Evolutionary conservation across 2,329 filamentous ascomycete species (phyloP), one percentile per base, ranked within the genome.

Genomic region (Epicoccum nigrum): DNA sequence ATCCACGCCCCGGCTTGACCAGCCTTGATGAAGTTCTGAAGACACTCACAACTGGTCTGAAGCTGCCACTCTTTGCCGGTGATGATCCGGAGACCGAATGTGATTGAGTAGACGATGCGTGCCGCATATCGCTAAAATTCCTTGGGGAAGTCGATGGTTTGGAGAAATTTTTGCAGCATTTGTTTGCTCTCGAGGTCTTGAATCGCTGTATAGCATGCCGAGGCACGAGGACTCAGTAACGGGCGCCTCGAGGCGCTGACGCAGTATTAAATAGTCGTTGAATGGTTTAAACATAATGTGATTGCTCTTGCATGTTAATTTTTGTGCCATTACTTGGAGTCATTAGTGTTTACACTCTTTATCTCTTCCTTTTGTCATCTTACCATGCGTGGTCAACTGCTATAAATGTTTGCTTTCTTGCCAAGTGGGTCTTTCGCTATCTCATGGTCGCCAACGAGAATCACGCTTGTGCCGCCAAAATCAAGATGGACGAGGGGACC

Each of bases 361-460:
- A 12, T 20, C 17, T 4, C 11, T 17, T 17, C 7, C 9, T 3
- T 5, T n/a, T 17, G 2, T 28, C n/a, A 21, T 2, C 13, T 30
- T 4, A 81, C 70, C 76, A 81, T 77, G 20, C 76, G 74, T 11
- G 52, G 50, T 13, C 52, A 37, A 39, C 77, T 78, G 5, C 77
- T 76, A 60, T 82, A 82, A 46, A 79, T 75, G 13, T 74, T 76
- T 0, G 77, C 76, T 32, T 77, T 74, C 61, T 80, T 81, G 45
- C 81, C 78, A 13, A 83, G 76, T 9, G 83, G 63, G 13, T 82
- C 79, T 19, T 75, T 77, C 0, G 79, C 80, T 2, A 73, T 68
- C 65, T 76, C 76, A 3, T 76, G 75, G 35, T 79, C 76, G 51
- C 79, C 78, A 51, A 84, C 74, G 69, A 68, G 43, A 15, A 75